Evolutionary conservation across 2,329 filamentous ascomycete genomes (phyloP).

Genomic region (Fusarium longipes): DNA sequence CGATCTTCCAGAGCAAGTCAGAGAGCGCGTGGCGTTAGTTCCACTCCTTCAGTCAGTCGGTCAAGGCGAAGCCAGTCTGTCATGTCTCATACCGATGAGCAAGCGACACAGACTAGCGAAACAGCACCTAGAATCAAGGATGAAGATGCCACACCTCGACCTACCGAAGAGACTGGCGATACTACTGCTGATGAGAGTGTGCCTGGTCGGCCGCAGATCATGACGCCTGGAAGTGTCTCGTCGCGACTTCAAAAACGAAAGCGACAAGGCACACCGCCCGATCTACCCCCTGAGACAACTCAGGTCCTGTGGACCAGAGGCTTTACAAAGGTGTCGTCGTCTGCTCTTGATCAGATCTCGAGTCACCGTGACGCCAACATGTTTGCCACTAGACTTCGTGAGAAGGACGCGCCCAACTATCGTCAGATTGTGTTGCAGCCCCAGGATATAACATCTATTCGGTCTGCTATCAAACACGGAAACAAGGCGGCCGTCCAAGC

Average conservation of each 20-base stretch:
- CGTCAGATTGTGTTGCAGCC: constrained; percentile 78
- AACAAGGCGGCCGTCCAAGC: constrained; percentile 71
- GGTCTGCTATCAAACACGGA: constrained; percentile 79
- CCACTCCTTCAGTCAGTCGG: constrained; percentile 51
- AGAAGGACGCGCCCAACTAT: constrained; percentile 81
- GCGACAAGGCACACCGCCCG: constrained; percentile 62
- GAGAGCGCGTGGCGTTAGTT: constrained; percentile 50
- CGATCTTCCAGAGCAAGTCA: constrained; percentile 53
- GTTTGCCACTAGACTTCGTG: constrained; percentile 79
- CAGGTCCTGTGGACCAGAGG: constrained; percentile 81
- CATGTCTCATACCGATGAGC: constrained; percentile 61
- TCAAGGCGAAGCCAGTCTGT: constrained; percentile 60
- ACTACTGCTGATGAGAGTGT: constrained; percentile 66
- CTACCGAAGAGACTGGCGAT: constrained; percentile 66
- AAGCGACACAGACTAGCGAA: constrained; percentile 56
- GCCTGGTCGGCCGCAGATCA: constrained; percentile 53
- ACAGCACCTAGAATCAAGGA: constrained; percentile 64
- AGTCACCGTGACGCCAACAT: constrained; percentile 83
- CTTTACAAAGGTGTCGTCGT: constrained; percentile 77
- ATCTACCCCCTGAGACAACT: constrained; percentile 66
- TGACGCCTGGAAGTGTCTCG: constrained; percentile 53
- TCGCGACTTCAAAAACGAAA: constrained; percentile 65
- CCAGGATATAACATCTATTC: constrained; percentile 82
- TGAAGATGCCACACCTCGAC: constrained; percentile 67
- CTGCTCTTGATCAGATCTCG: constrained; percentile 79